These are phyloP conservation scores for Groenewaldozyma auringiensis DNA, from an alignment of 1,139 yeast genomes.

Conservation along the genomic window DNA sequence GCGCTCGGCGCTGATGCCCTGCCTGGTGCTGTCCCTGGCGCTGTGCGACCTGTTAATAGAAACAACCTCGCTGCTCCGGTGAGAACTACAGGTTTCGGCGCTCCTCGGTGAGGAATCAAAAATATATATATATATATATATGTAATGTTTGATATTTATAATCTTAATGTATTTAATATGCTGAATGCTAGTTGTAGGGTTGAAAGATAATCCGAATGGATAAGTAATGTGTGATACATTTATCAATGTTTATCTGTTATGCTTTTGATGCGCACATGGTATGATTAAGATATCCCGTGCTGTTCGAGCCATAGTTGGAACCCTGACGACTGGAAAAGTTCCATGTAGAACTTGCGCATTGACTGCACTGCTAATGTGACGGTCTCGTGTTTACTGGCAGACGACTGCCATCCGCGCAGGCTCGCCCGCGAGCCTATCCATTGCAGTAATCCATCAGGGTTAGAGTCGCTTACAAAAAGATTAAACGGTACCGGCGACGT, in stretches of 20 bases:
- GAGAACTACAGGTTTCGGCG: slow-evolving; percentile 15
- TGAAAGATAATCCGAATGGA: too few relatives aligned
- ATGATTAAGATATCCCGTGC: slow-evolving; percentile 11
- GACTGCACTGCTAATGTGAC: neutral
- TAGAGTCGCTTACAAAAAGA: neutral
- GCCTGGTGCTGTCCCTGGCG: slow-evolving; percentile 16
- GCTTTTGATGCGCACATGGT: slow-evolving; percentile 8
- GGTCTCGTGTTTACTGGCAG: too few relatives aligned
- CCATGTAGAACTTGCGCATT: slow-evolving; percentile 11
- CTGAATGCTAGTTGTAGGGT: too few relatives aligned
- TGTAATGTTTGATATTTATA: too few relatives aligned
- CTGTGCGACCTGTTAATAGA: slow-evolving; percentile 4
- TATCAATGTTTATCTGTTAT: too few relatives aligned
- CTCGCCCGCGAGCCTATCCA: neutral
- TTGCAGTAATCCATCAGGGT: neutral
- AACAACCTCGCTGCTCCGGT: neutral
- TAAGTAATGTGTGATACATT: too few relatives aligned
- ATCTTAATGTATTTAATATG: too few relatives aligned
- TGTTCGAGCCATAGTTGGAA: slow-evolving; percentile 15
- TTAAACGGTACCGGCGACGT: too few relatives aligned
- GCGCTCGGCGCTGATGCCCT: slow-evolving; percentile 12
- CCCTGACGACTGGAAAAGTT: slow-evolving; percentile 11
- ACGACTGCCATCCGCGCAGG: too few relatives aligned
- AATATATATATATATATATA: too few relatives aligned
- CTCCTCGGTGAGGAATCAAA: neutral